Percentiles rank a stretch among this genome's conserved stretches.
phyloP scores from a whole-genome alignment of 768 basidiomycete species.

The Collybia mongolica region DNA sequence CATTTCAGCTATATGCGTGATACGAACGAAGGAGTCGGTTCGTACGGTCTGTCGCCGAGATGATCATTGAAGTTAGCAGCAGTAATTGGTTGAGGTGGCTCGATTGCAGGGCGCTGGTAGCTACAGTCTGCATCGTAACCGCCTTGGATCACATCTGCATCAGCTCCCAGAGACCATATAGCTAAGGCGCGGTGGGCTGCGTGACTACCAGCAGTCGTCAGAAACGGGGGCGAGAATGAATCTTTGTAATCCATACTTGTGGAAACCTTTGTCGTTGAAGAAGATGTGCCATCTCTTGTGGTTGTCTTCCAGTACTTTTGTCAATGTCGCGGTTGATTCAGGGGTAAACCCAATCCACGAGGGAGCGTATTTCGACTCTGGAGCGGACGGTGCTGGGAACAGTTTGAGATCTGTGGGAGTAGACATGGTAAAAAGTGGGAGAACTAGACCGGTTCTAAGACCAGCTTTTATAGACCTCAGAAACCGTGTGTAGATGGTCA shows the following conservation, averaged over 20 bases:
- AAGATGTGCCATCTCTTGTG: conserved; percentile 48
- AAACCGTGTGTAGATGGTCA: no score
- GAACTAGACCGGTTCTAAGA: no score
- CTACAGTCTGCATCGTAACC: conserved; percentile 33
- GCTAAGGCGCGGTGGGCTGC: conserved; percentile 26
- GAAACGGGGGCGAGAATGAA: not conserved
- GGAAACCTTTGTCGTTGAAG: conserved; percentile 47
- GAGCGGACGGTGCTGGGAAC: conserved; percentile 31
- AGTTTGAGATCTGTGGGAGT: conserved; percentile 12
- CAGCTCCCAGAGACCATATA: conserved; percentile 27
- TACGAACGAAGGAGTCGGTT: not conserved
- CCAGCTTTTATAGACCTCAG: no score
- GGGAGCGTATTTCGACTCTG: conserved; percentile 26
- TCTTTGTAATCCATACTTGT: conserved; percentile 41
- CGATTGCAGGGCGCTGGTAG: conserved; percentile 34
- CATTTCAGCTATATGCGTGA: not conserved
- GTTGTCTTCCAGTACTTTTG: conserved; percentile 45
- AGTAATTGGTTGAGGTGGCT: conserved; percentile 45
- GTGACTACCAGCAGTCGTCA: conserved; percentile 10
- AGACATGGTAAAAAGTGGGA: conserved; percentile 3
- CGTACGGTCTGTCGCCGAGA: conserved; percentile 54
- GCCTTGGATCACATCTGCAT: conserved; percentile 28
- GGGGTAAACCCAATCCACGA: conserved; percentile 33
- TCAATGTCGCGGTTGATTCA: conserved; percentile 29
- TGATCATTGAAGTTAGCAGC: conserved; percentile 50